phyloP scores from a whole-genome alignment of 208 protist species.

The Balamuthia mandrillaris region DNA sequence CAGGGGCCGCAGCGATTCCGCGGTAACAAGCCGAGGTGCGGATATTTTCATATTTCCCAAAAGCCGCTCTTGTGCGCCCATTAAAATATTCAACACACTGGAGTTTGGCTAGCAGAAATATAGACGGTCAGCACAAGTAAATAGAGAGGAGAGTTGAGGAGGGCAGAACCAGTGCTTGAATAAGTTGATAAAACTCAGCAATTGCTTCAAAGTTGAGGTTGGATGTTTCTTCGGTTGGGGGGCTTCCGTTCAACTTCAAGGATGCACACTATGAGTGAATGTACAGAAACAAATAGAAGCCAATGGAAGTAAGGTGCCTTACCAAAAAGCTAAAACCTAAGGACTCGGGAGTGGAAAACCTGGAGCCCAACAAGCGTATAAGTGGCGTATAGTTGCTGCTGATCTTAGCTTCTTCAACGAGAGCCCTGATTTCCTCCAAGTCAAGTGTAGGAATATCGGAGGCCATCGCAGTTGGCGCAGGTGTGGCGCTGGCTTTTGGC shows the following conservation, averaged over 20 bases:
- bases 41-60: constrained; percentile 3
- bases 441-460: too few species aligned
- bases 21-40: background rate
- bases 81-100: background rate
- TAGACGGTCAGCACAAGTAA: too few species aligned
- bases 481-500: background rate
- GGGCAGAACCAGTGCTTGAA: background rate
- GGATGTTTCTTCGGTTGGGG: background rate
- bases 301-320: background rate
- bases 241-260: background rate
- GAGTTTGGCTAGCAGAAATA: background rate
- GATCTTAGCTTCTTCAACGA: background rate
- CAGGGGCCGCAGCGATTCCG: background rate
- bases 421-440: background rate
- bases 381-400: constrained; percentile 3
- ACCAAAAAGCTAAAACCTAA: constrained; percentile 3
- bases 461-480: background rate
- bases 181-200: background rate
- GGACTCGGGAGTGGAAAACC: constrained; percentile 5
- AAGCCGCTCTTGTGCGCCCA: background rate
- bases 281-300: background rate
- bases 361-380: background rate
- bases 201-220: background rate
- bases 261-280: background rate
- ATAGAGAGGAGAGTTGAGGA: background rate